These are phyloP conservation scores for Mycena venus DNA, from an alignment of 768 basidiomycete genomes.

Conservation along the genomic window DNA sequence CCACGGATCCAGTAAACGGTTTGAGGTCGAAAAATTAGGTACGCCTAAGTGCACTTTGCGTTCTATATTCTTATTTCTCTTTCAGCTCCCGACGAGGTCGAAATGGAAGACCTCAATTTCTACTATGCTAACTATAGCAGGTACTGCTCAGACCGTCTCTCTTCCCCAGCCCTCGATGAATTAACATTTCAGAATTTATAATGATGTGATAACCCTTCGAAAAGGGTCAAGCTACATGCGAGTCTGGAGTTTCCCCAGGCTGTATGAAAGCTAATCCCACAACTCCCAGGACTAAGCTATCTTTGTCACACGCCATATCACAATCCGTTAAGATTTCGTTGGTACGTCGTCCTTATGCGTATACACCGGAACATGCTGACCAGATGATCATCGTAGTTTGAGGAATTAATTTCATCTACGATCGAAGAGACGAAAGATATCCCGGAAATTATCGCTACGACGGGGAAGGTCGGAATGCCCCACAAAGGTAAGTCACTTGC, in stretches of 20 bases:
- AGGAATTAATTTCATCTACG: slow-evolving; percentile 91
- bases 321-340: slow-evolving; percentile 98
- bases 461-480: slow-evolving; percentile 93
- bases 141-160: slow-evolving; percentile 53
- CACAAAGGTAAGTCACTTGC: slow-evolving; percentile 71
- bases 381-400: slow-evolving; percentile 68
- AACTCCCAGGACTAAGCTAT: slow-evolving; percentile 89
- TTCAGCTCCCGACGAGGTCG: slow-evolving; percentile 86
- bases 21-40: slow-evolving; percentile 92
- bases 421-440: slow-evolving; percentile 98
- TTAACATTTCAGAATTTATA: slow-evolving; percentile 79
- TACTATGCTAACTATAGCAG: slow-evolving; percentile 98
- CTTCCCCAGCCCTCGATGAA: slow-evolving; percentile 3
- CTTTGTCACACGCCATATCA: slow-evolving; percentile 93
- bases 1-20: slow-evolving; percentile 78
- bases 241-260: slow-evolving; percentile 41
- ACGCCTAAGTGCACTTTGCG: slow-evolving; percentile 35
- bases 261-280: not conserved
- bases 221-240: slow-evolving; percentile 97
- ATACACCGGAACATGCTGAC: not conserved
- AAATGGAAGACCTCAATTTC: slow-evolving; percentile 97
- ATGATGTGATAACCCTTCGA: slow-evolving; percentile 95
- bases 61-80: slow-evolving; percentile 12
- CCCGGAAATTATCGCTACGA: slow-evolving; percentile 92
- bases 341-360: slow-evolving; percentile 51